Evolutionary conservation across 2,329 filamentous ascomycete genomes (phyloP).

Genomic region (Penicillium sp.): DNA sequence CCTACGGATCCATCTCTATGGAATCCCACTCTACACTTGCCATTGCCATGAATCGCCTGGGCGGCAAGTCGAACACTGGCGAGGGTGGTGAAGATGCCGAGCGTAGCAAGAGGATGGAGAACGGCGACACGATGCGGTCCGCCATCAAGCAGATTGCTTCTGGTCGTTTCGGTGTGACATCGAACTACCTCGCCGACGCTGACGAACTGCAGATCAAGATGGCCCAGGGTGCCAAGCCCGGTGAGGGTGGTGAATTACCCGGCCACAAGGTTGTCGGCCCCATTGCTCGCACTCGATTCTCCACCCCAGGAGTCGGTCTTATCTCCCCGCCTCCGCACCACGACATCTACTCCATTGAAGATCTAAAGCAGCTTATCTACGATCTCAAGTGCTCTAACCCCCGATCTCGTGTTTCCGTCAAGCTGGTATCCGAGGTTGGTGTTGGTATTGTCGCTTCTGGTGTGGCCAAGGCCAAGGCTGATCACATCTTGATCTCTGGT

Average conservation of each 20-base stretch:
- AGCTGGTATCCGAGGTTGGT: slow-evolving; percentile 93
- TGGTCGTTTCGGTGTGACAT: slow-evolving; percentile 91
- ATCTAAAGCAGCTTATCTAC: slow-evolving; percentile 95
- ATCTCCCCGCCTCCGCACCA: slow-evolving; percentile 95
- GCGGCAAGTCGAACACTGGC: slow-evolving; percentile 94
- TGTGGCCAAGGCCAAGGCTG: slow-evolving; percentile 93
- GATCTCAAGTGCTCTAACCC: slow-evolving; percentile 95
- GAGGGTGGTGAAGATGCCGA: slow-evolving; percentile 95
- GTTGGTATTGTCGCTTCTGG: slow-evolving; percentile 95
- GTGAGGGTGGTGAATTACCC: slow-evolving; percentile 92
- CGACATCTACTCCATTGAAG: slow-evolving; percentile 97
- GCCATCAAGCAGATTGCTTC: slow-evolving; percentile 97
- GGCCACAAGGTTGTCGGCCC: slow-evolving; percentile 93
- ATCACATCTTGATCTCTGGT: slow-evolving; percentile 92
- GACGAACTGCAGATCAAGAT: slow-evolving; percentile 99
- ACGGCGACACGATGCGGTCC: slow-evolving; percentile 92
- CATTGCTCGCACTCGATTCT: slow-evolving; percentile 89
- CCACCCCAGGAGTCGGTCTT: slow-evolving; percentile 87
- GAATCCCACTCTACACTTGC: slow-evolving; percentile 93
- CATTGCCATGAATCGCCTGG: slow-evolving; percentile 91
- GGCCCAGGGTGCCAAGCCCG: slow-evolving; percentile 95
- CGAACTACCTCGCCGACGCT: slow-evolving; percentile 84
- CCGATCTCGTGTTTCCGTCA: slow-evolving; percentile 83
- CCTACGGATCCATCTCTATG: slow-evolving; percentile 96
- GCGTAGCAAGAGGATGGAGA: slow-evolving; percentile 74